These are phyloP conservation scores for Draba incana DNA, from an alignment of 345 rosid genomes.

Conservation along the genomic window DNA sequence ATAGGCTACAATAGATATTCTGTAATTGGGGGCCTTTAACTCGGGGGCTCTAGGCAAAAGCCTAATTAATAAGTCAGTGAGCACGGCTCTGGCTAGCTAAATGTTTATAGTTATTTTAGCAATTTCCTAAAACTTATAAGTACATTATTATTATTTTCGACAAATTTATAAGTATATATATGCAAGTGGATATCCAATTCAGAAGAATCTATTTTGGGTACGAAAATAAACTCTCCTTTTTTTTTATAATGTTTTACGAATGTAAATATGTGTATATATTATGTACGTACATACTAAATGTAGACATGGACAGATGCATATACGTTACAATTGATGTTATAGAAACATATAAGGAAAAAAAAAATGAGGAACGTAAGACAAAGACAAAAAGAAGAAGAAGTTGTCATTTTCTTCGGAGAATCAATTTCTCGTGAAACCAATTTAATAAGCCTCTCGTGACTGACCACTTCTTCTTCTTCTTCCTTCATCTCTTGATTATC, in stretches of 20 bases:
- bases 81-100: no score
- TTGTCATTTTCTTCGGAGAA: constrained; percentile 32
- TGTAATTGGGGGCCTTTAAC: no score
- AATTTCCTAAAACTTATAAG: not conserved
- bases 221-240: not conserved
- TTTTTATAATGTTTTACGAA: not conserved
- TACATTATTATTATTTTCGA: not conserved
- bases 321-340: not conserved
- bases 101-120: no score
- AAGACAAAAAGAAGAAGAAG: constrained; percentile 38
- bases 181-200: not conserved
- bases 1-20: no score
- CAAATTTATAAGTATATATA: not conserved
- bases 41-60: no score
- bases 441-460: constrained; percentile 38
- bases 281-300: not conserved
- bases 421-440: constrained; percentile 39
- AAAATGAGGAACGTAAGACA: constrained; percentile 18
- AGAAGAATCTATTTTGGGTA: not conserved
- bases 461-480: constrained; percentile 37
- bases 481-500: constrained; percentile 16
- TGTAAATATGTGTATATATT: not conserved
- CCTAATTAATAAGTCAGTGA: no score
- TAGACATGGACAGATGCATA: constrained; percentile 32
- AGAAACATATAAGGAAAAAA: not conserved